Evolutionary conservation across 2,329 filamentous ascomycete genomes (phyloP).

Genomic region (Colletotrichum costaricense): DNA sequence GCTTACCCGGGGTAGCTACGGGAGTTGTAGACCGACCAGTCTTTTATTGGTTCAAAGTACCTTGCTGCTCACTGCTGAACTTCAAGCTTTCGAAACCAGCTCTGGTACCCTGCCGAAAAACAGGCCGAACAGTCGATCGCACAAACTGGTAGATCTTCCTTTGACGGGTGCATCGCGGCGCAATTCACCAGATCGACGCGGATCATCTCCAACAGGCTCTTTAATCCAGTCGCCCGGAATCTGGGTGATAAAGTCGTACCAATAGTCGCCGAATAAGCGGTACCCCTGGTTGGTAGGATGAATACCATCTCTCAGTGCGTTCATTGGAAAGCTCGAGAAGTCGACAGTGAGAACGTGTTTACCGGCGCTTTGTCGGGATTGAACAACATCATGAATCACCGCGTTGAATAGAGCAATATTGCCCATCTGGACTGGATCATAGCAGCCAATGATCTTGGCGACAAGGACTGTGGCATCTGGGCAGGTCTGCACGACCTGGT

Average conservation of each 20-base stretch:
- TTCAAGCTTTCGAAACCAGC: background rate
- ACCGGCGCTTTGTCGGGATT: conserved; percentile 39
- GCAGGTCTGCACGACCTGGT: conserved; percentile 43
- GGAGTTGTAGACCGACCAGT: too few species aligned
- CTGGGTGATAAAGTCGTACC: conserved; percentile 49
- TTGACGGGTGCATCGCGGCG: background rate
- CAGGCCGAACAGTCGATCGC: background rate
- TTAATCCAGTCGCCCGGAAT: conserved; percentile 48
- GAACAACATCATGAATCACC: conserved; percentile 44
- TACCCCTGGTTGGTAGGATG: conserved; percentile 50
- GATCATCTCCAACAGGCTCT: conserved; percentile 40
- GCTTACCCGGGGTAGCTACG: background rate
- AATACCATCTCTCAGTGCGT: conserved; percentile 39
- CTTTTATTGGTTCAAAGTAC: background rate
- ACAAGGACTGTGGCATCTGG: conserved; percentile 48
- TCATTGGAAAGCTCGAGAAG: conserved; percentile 43
- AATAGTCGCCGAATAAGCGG: conserved; percentile 47
- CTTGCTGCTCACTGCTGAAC: too few species aligned
- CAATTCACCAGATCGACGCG: background rate
- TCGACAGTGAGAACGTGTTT: conserved; percentile 47
- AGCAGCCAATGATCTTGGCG: conserved; percentile 48
- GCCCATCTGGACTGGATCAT: conserved; percentile 39
- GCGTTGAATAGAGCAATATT: conserved; percentile 43
- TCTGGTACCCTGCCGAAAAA: background rate
- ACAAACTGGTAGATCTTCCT: background rate